phyloP scores from a whole-genome alignment of 2,329 filamentous ascomycete genomes.

The Dothistroma septosporum region DNA sequence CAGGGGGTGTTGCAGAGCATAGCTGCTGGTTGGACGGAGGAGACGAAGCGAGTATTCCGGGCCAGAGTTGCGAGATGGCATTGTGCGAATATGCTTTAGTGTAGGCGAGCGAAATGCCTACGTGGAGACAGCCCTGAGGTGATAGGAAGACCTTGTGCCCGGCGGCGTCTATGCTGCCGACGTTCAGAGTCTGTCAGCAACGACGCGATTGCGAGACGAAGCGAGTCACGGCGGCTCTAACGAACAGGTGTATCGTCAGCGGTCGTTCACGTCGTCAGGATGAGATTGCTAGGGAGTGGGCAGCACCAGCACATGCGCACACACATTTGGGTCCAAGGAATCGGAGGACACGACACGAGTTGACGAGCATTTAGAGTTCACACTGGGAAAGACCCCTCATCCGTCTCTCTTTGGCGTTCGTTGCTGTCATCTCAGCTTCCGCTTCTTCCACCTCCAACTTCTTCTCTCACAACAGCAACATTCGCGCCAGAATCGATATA shows the following conservation, averaged over 20 bases:
- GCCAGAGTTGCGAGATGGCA: neutral
- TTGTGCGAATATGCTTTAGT: neutral
- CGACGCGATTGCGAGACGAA: neutral
- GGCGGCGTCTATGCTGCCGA: neutral
- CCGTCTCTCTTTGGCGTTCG: neutral
- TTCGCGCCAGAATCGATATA: neutral
- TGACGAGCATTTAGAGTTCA: neutral
- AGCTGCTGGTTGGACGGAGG: neutral
- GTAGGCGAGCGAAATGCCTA: neutral
- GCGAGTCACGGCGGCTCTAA: neutral
- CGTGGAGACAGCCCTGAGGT: neutral
- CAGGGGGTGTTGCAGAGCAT: neutral
- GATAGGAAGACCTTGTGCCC: neutral
- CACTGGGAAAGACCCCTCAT: neutral
- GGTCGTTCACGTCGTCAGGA: neutral
- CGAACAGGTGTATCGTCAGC: neutral
- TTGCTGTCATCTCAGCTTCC: neutral
- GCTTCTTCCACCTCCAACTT: neutral
- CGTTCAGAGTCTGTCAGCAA: neutral
- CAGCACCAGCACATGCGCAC: neutral
- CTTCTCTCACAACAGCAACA: constrained; percentile 1
- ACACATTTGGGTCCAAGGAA: neutral
- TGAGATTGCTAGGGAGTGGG: neutral
- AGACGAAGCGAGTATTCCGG: neutral
- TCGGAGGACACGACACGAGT: neutral